Evolutionary conservation across 2,329 filamentous ascomycete species (phyloP).

Genomic region (Cladophialophora bantiana): DNA sequence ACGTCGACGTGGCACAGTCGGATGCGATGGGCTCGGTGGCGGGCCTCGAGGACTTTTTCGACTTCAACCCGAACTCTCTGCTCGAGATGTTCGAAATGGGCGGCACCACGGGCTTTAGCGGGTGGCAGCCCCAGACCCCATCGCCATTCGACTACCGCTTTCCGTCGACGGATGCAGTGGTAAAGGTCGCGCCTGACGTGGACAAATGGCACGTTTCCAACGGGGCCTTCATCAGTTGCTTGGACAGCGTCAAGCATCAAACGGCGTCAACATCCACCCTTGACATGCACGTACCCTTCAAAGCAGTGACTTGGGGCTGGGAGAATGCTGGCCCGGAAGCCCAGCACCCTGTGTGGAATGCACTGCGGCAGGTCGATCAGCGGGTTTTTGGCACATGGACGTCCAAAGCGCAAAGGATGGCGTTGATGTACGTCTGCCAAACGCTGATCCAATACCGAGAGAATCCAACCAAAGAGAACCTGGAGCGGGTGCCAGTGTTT

Average conservation of each 20-base stretch:
- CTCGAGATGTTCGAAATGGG: slow-evolving; percentile 33
- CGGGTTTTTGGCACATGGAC: slow-evolving; percentile 39
- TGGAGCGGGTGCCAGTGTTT: slow-evolving; percentile 36
- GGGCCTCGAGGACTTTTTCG: slow-evolving; percentile 32
- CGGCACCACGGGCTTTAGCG: slow-evolving; percentile 15
- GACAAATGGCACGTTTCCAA: slow-evolving; percentile 40
- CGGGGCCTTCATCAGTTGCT: slow-evolving; percentile 34
- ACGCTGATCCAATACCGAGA: slow-evolving; percentile 37
- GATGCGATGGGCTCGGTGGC: slow-evolving; percentile 6
- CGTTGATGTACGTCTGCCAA: slow-evolving; percentile 40
- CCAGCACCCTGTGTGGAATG: slow-evolving; percentile 36
- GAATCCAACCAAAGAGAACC: slow-evolving; percentile 36
- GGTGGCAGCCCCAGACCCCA: slow-evolving; percentile 24
- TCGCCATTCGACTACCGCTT: slow-evolving; percentile 36
- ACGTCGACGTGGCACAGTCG: slow-evolving; percentile 8
- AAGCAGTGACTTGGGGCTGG: slow-evolving; percentile 39
- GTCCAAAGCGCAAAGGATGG: slow-evolving; percentile 37
- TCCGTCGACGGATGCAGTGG: slow-evolving; percentile 13
- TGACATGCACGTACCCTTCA: slow-evolving; percentile 37
- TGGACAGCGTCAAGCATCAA: slow-evolving; percentile 29
- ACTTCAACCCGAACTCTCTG: slow-evolving; percentile 30
- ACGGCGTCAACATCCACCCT: slow-evolving; percentile 20
- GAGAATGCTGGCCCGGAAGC: slow-evolving; percentile 36
- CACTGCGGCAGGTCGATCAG: slow-evolving; percentile 37
- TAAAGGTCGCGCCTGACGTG: slow-evolving; percentile 33